Evolutionary conservation across 2,329 filamentous ascomycete genomes (phyloP).

Genomic region (Apiospora phragmitis): DNA sequence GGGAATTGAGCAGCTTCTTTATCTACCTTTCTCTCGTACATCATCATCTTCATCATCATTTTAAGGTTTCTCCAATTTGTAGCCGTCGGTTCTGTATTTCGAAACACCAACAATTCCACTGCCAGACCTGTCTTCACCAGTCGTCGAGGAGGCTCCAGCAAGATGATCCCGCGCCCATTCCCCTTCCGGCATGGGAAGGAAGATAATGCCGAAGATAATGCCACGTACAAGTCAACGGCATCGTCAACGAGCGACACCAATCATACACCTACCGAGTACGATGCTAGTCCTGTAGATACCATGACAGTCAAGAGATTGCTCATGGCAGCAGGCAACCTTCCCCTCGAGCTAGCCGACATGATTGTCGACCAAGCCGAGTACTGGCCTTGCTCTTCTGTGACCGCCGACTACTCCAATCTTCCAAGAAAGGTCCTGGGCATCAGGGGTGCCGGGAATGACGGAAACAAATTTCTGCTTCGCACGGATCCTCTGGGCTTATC

Average conservation of each 20-base stretch:
- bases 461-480: constrained; percentile 44
- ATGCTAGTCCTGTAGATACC: constrained; percentile 43
- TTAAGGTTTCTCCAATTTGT: background rate
- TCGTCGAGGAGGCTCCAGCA: constrained; percentile 19
- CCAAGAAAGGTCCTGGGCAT: constrained; percentile 16
- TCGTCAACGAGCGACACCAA: background rate
- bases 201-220: background rate
- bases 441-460: constrained; percentile 20
- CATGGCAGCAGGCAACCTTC: constrained; percentile 43
- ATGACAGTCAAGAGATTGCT: constrained; percentile 49
- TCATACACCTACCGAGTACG: constrained; percentile 12
- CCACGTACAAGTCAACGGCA: background rate
- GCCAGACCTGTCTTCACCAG: constrained; percentile 22
- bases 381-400: constrained; percentile 53
- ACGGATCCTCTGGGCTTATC: constrained; percentile 41
- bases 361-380: constrained; percentile 64
- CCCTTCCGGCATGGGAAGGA: background rate
- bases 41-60: background rate
- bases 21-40: background rate
- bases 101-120: background rate
- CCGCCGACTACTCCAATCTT: constrained; percentile 27
- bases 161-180: constrained; percentile 16
- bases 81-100: background rate
- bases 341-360: constrained; percentile 54
- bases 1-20: background rate